Percentiles rank a stretch among this genome's conserved stretches.
phyloP scores from a whole-genome alignment of 306 rosid genomes.

The Glycine tomentella region DNA sequence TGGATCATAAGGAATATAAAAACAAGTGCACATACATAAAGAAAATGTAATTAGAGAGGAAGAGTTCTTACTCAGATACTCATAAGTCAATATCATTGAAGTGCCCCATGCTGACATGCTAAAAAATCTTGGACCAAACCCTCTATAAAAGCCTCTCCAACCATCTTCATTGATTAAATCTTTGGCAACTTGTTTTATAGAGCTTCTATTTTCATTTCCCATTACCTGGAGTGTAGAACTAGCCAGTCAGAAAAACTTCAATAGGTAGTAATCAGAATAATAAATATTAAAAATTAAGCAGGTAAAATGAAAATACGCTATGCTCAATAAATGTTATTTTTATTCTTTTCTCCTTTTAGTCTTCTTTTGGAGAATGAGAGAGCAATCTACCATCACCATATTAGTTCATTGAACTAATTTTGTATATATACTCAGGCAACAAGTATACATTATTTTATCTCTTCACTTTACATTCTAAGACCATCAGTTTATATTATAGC shows the following conservation, averaged over 20 bases:
- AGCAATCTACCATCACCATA: slow-evolving; percentile 22
- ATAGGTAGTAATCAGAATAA: slow-evolving; percentile 30
- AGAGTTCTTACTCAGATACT: too few species aligned
- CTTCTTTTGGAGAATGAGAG: neutral
- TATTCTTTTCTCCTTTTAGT: slow-evolving; percentile 10
- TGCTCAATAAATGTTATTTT: slow-evolving; percentile 9
- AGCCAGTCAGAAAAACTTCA: slow-evolving; percentile 40
- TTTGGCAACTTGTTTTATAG: slow-evolving; percentile 76
- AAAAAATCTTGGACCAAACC: too few species aligned
- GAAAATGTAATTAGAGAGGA: too few species aligned
- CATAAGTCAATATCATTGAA: too few species aligned
- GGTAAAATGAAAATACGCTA: slow-evolving; percentile 19
- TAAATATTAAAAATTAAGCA: neutral
- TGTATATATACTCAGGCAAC: neutral
- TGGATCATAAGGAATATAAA: too few species aligned
- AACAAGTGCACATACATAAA: too few species aligned
- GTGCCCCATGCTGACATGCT: too few species aligned
- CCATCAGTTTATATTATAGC: neutral
- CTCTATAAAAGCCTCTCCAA: too few species aligned
- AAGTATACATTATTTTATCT: neutral
- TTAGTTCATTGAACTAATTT: slow-evolving; percentile 10
- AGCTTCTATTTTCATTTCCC: slow-evolving; percentile 68
- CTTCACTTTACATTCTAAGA: slow-evolving; percentile 8
- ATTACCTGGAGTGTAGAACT: slow-evolving; percentile 65
- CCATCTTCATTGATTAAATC: slow-evolving; percentile 63